Evolutionary conservation across 2,329 filamentous ascomycete species (phyloP).

Genomic region (Xylaria sp.): DNA sequence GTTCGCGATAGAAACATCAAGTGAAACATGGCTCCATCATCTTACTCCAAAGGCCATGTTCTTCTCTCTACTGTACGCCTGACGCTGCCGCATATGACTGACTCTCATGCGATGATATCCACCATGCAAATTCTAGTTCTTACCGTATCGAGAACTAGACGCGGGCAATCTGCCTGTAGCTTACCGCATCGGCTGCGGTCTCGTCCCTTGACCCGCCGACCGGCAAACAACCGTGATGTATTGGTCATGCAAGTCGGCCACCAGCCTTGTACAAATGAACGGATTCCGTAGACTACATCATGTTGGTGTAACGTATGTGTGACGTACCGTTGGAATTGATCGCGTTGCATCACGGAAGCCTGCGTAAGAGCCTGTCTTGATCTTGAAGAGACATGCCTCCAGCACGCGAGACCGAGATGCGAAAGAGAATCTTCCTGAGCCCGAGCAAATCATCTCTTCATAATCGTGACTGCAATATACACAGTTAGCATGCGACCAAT

Average conservation of each 20-base stretch:
- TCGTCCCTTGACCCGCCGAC: slow-evolving; percentile 39
- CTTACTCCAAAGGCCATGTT: slow-evolving; percentile 13
- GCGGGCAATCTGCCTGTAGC: slow-evolving; percentile 33
- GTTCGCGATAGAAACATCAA: slow-evolving; percentile 1
- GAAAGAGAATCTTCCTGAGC: slow-evolving; percentile 27
- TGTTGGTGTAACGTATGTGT: slow-evolving; percentile 30
- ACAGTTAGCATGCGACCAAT: slow-evolving; percentile 36
- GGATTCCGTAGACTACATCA: slow-evolving; percentile 28
- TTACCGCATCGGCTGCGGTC: slow-evolving; percentile 39
- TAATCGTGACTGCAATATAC: slow-evolving; percentile 61
- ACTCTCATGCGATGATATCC: slow-evolving; percentile 10
- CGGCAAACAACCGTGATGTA: slow-evolving; percentile 39
- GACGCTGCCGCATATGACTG: slow-evolving; percentile 16
- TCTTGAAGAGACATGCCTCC: slow-evolving; percentile 17
- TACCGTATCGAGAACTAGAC: slow-evolving; percentile 28
- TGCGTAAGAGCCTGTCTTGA: slow-evolving; percentile 27
- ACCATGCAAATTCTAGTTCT: slow-evolving; percentile 25
- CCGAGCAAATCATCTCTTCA: slow-evolving; percentile 63
- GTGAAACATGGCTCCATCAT: slow-evolving; percentile 10
- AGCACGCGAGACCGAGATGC: slow-evolving; percentile 36
- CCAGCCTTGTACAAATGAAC: slow-evolving; percentile 39
- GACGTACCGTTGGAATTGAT: slow-evolving; percentile 24
- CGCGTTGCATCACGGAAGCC: slow-evolving; percentile 32
- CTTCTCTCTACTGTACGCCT: too few species aligned
- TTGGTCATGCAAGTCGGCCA: slow-evolving; percentile 40